These are phyloP conservation scores for Sanghuangporus baumii DNA, from an alignment of 1,284 basidiomycete species.

Conservation along the genomic window DNA sequence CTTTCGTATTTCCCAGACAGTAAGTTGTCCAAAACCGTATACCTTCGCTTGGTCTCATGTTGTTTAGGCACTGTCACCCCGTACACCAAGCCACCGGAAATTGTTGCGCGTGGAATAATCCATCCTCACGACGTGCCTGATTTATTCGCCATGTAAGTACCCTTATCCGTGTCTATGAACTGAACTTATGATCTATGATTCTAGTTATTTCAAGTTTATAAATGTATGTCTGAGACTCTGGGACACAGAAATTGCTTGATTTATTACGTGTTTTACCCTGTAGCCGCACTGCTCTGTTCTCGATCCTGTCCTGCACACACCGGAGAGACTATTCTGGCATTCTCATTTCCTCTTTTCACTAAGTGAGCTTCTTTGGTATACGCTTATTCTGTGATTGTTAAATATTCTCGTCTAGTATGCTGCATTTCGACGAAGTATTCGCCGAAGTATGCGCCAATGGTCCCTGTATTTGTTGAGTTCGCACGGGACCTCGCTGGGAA, in stretches of 20 bases:
- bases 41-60: not conserved
- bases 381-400: not conserved
- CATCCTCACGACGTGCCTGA: constrained; percentile 53
- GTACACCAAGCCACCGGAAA: constrained; percentile 28
- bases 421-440: constrained; percentile 37
- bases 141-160: constrained; percentile 50
- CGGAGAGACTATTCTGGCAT: constrained; percentile 41
- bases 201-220: constrained; percentile 45
- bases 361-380: constrained; percentile 34
- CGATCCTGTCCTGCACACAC: constrained; percentile 49
- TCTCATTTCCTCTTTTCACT: constrained; percentile 56
- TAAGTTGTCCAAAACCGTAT: not conserved
- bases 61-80: constrained; percentile 4
- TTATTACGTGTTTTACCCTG: not conserved
- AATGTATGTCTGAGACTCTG: constrained; percentile 34
- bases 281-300: constrained; percentile 53
- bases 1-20: constrained; percentile 12
- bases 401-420: constrained; percentile 35
- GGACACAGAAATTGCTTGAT: not conserved
- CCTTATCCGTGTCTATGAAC: not conserved
- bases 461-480: constrained; percentile 37
- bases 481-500: constrained; percentile 46
- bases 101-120: constrained; percentile 41
- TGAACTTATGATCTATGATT: not conserved
- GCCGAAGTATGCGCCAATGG: constrained; percentile 3